Percentiles rank a stretch among this genome's conserved stretches.
phyloP scores from a whole-genome alignment of 2,329 filamentous ascomycete genomes.

The Hymenoscyphus linearis region DNA sequence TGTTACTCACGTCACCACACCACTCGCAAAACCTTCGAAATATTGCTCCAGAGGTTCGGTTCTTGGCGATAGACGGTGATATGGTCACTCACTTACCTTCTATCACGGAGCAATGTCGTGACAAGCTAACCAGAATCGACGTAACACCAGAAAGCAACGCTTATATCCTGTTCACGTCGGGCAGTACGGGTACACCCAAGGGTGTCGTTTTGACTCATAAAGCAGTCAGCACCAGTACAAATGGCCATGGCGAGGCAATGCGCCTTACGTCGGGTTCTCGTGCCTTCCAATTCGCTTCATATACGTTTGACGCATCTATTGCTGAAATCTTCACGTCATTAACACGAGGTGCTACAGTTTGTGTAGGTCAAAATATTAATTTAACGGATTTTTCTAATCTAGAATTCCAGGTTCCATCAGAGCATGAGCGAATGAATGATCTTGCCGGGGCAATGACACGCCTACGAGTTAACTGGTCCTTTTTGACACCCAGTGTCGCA shows the following conservation, averaged over 20 bases:
- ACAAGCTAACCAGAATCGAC: no score
- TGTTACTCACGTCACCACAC: no score
- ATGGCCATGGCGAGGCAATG: background rate
- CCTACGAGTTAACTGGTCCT: constrained; percentile 17
- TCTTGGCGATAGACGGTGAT: no score
- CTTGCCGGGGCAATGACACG: constrained; percentile 27
- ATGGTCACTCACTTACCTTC: no score
- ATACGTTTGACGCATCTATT: constrained; percentile 2
- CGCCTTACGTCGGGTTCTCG: background rate
- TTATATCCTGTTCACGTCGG: constrained; percentile 17
- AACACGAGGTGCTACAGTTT: background rate
- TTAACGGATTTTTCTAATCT: no score
- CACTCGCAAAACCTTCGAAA: no score
- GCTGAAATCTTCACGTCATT: background rate
- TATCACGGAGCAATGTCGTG: no score
- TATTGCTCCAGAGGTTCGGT: no score
- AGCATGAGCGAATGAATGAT: constrained; percentile 30
- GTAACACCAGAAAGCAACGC: background rate
- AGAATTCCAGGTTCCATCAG: background rate
- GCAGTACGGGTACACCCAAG: constrained; percentile 19
- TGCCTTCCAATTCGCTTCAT: constrained; percentile 13
- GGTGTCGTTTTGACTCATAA: constrained; percentile 13
- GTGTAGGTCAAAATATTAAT: background rate
- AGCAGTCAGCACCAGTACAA: constrained; percentile 6
- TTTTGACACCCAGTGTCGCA: constrained; percentile 24